Conservation (phyloP, 1,139 yeast genomes). For the Saccharomyces hybrid region DNA sequence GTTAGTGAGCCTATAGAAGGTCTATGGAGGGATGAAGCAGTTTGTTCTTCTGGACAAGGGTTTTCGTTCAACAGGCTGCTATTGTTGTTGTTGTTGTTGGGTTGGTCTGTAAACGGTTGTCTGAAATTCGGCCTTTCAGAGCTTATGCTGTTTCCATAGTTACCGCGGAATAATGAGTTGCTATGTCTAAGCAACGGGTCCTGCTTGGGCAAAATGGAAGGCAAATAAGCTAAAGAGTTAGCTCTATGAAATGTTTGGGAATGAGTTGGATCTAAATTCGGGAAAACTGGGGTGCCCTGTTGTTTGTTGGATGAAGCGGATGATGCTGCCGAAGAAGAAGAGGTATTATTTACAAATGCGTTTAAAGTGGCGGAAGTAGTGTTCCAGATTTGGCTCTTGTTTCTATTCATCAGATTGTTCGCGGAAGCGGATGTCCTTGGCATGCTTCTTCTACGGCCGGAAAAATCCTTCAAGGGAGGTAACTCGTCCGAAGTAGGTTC, state of each 20-base stretch:
- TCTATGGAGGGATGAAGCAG: conserved; percentile 2
- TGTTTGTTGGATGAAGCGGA: conserved; percentile 2
- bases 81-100: neutral
- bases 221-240: conserved; percentile 11
- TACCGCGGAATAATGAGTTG: neutral
- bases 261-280: neutral
- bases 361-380: conserved; percentile 61
- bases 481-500: conserved; percentile 2
- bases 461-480: neutral
- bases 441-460: neutral
- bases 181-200: neutral
- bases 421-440: conserved; percentile 6
- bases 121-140: conserved; percentile 4
- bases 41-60: neutral
- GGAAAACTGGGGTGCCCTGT: neutral
- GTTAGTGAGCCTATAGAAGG: conserved; percentile 11
- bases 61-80: neutral
- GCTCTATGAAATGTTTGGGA: conserved; percentile 10
- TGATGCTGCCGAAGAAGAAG: conserved; percentile 2
- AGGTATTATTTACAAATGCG: conserved; percentile 38
- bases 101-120: conserved; percentile 7
- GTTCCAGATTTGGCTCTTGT: conserved; percentile 27
- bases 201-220: conserved; percentile 4
- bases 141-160: conserved; percentile 3
- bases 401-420: conserved; percentile 4